phyloP scores from a whole-genome alignment of 495 filamentous ascomycete genomes.

The Neurospora sp. region DNA sequence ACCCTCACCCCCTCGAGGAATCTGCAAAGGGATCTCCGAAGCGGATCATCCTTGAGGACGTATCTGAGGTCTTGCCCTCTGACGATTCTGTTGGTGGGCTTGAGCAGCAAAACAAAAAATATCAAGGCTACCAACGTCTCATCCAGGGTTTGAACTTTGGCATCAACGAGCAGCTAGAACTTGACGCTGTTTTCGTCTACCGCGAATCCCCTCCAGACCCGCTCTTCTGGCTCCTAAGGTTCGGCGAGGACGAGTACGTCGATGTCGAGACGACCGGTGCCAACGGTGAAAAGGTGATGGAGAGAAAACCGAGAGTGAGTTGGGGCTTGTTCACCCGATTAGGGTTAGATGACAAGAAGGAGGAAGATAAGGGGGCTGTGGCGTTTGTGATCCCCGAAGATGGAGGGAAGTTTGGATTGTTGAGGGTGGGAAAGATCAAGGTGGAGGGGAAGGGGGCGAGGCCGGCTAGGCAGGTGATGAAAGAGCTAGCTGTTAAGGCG shows the following conservation, averaged over 20 bases:
- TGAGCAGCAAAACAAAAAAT: neutral
- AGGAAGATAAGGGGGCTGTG: neutral
- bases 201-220: neutral
- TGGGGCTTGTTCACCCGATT: neutral
- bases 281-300: neutral
- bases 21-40: neutral
- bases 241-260: neutral
- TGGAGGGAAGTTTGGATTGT: conserved; percentile 1
- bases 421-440: conserved; percentile 20
- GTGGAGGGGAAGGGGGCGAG: conserved; percentile 19
- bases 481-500: neutral
- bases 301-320: neutral
- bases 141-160: neutral
- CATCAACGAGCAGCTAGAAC: neutral
- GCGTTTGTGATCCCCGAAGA: neutral
- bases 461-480: neutral
- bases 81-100: neutral
- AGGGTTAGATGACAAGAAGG: neutral
- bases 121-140: neutral
- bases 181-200: neutral
- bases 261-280: neutral
- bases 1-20: neutral
- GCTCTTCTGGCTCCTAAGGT: neutral
- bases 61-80: neutral
- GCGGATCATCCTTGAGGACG: conserved; percentile 18